Evolutionary conservation across 2,329 filamentous ascomycete species (phyloP).

Genomic region (Fusarium sp.): DNA sequence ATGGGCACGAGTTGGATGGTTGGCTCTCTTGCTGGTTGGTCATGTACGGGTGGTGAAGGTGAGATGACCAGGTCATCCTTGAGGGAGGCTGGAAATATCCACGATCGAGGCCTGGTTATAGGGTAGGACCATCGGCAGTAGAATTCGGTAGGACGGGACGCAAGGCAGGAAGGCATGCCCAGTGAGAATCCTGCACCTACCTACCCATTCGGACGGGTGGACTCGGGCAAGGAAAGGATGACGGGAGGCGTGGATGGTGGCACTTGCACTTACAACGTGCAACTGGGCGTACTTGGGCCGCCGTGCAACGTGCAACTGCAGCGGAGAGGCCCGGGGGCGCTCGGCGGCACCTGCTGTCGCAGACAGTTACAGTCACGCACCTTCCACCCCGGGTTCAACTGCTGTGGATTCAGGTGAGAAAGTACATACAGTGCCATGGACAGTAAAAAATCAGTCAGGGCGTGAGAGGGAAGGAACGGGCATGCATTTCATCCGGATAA

Average conservation of each 20-base stretch:
- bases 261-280: constrained; percentile 12
- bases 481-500: background rate
- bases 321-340: constrained; percentile 15
- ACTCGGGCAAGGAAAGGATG: constrained; percentile 8
- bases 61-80: constrained; percentile 23
- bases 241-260: background rate
- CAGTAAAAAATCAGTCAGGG: background rate
- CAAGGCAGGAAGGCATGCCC: constrained; percentile 10
- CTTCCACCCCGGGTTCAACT: constrained; percentile 1
- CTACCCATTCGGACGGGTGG: constrained; percentile 4
- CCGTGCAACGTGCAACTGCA: constrained; percentile 15
- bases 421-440: background rate
- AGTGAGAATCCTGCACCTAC: constrained; percentile 8
- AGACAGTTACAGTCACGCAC: constrained; percentile 12
- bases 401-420: constrained; percentile 4
- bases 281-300: background rate
- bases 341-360: constrained; percentile 2
- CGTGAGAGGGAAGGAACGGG: constrained; percentile 5
- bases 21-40: constrained; percentile 35
- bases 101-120: constrained; percentile 18
- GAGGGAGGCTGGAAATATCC: constrained; percentile 7
- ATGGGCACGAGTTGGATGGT: constrained; percentile 29
- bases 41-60: constrained; percentile 26
- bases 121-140: constrained; percentile 3
- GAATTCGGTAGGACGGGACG: constrained; percentile 3